phyloP scores from a whole-genome alignment of 129 eudicot genomes.

The Lactuca sativa region DNA sequence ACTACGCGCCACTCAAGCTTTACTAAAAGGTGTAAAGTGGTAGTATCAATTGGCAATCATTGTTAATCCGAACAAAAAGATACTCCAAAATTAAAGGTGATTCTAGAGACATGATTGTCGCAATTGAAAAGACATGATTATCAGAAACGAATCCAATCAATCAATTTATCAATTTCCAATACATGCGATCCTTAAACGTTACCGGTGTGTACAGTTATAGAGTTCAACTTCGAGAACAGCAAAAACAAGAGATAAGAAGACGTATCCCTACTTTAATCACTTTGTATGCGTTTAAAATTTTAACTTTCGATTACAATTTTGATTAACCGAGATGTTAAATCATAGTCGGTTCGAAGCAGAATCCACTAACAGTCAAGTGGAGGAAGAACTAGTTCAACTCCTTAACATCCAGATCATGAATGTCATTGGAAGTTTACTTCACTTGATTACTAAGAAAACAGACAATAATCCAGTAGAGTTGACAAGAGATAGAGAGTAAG shows the following conservation, averaged over 20 bases:
- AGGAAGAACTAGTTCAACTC: neutral
- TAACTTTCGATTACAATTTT: neutral
- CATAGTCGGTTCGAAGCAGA: neutral
- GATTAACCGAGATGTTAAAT: neutral
- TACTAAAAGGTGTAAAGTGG: too few species aligned
- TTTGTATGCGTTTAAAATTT: neutral
- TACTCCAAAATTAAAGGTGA: neutral
- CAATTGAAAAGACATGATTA: neutral
- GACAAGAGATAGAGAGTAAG: neutral
- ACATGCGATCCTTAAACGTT: neutral
- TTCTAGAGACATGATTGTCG: neutral
- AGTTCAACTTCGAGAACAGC: neutral
- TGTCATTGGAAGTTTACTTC: neutral
- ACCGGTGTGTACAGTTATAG: neutral
- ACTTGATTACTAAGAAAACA: neutral
- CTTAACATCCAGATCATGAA: conserved; percentile 10
- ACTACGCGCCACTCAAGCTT: too few species aligned
- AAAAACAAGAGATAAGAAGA: too few species aligned
- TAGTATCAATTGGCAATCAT: too few species aligned
- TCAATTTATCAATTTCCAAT: neutral
- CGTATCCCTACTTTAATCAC: neutral
- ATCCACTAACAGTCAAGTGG: neutral
- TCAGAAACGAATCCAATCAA: neutral
- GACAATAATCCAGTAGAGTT: neutral
- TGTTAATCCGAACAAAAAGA: too few species aligned